These are phyloP conservation scores for Mantamonas sphyraenae DNA, from an alignment of 78 protist genomes.

Conservation along the genomic window DNA sequence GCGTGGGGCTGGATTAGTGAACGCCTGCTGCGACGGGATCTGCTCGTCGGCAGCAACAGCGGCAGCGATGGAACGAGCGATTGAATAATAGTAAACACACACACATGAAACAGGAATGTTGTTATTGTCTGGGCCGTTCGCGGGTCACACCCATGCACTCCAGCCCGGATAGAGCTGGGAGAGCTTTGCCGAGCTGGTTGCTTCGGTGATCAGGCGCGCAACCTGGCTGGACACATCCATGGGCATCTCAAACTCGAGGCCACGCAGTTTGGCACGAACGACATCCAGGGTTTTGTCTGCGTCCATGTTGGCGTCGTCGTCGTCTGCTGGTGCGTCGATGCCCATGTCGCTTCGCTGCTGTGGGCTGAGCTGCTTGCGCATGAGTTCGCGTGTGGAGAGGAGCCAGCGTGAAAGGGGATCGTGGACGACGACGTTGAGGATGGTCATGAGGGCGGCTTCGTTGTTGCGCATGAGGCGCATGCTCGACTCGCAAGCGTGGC, in stretches of 20 bases:
- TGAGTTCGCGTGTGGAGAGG: background rate
- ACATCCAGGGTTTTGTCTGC: background rate
- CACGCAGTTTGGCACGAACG: conserved; percentile 20
- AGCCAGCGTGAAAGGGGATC: conserved; percentile 58
- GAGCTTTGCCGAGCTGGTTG: conserved; percentile 13
- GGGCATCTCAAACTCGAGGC: conserved; percentile 3
- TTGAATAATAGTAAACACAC: no score
- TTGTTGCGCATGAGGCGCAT: conserved; percentile 18
- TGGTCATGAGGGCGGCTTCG: conserved; percentile 18
- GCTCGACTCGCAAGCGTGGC: conserved; percentile 44
- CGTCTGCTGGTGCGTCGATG: background rate
- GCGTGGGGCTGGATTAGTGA: no score
- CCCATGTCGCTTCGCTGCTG: background rate
- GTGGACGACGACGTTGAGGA: conserved; percentile 39
- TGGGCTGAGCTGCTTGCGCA: background rate
- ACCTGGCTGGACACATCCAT: conserved; percentile 34
- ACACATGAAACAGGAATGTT: no score
- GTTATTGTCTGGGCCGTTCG: no score
- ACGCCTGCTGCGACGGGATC: no score
- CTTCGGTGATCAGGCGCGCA: conserved; percentile 22
- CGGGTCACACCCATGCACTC: conserved; percentile 27
- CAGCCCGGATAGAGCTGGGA: conserved; percentile 33
- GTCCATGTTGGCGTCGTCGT: background rate
- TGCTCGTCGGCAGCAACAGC: no score
- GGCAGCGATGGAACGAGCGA: no score